A percentile compares a stretch with the other conserved stretches of the same genome.
Conservation (phyloP, 768 basidiomycete species). For the Mycena venus region DNA sequence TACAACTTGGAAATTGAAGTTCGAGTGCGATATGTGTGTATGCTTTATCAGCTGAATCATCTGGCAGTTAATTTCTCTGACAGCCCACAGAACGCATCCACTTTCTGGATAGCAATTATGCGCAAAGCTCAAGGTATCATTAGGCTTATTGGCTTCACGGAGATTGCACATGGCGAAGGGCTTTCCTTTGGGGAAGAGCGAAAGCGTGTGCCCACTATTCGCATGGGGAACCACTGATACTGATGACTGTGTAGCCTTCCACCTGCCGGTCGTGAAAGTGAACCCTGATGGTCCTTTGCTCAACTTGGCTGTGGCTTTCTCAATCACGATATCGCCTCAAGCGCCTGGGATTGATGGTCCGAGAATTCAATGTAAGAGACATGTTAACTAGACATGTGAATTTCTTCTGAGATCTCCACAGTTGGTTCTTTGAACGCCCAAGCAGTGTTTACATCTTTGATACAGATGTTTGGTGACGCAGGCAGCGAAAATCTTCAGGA, state of each 20-base stretch:
- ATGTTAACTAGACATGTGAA: not conserved
- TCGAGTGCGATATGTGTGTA: not conserved
- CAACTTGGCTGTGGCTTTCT: not conserved
- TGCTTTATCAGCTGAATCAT: not conserved
- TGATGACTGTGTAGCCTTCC: not conserved
- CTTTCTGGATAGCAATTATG: not conserved
- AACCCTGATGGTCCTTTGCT: slow-evolving; percentile 3
- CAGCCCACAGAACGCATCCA: not conserved
- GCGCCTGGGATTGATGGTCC: not conserved
- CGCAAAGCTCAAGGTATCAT: not conserved
- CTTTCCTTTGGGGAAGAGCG: not conserved
- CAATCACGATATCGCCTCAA: not conserved
- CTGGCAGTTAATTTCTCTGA: not conserved
- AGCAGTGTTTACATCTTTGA: not conserved
- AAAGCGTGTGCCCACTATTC: not conserved
- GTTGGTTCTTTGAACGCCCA: not conserved
- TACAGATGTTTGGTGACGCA: not conserved
- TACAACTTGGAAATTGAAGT: not conserved
- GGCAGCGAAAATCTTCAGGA: not conserved
- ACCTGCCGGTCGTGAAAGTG: not conserved
- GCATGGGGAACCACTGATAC: not conserved
- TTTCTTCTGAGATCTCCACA: not conserved
- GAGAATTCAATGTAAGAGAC: not conserved
- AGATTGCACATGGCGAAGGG: not conserved
- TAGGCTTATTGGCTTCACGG: not conserved